phyloP scores from a whole-genome alignment of 2,329 filamentous ascomycete genomes.

The Pleomassaria siparia region DNA sequence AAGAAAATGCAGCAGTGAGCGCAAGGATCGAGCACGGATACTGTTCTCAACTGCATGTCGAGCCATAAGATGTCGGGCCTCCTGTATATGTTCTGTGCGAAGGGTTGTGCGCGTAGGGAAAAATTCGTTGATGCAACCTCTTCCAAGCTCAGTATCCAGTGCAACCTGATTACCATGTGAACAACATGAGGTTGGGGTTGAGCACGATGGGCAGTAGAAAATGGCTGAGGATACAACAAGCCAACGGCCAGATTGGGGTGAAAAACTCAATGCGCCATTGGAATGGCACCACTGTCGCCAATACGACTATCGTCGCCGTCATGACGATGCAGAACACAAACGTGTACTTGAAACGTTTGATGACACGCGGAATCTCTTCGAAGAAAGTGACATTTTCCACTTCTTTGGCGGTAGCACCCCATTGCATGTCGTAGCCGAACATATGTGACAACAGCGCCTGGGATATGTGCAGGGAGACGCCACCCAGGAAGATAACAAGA shows the following conservation, averaged over 20 bases:
- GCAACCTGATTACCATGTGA: slow-evolving; percentile 64
- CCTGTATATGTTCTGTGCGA: too few relatives aligned
- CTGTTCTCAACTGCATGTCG: too few relatives aligned
- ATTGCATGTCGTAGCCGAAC: slow-evolving; percentile 83
- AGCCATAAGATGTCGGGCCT: too few relatives aligned
- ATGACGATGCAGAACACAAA: slow-evolving; percentile 67
- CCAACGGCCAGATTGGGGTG: slow-evolving; percentile 74
- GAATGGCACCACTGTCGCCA: slow-evolving; percentile 67
- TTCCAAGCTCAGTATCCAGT: not conserved
- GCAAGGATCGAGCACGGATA: too few relatives aligned
- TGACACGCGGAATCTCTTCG: slow-evolving; percentile 76
- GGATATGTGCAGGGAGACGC: slow-evolving; percentile 76
- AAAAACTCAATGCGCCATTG: slow-evolving; percentile 51
- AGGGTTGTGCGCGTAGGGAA: too few relatives aligned
- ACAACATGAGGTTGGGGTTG: slow-evolving; percentile 79
- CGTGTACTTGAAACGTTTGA: slow-evolving; percentile 70
- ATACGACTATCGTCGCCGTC: slow-evolving; percentile 62
- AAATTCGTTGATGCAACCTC: not conserved
- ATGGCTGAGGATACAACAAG: slow-evolving; percentile 67
- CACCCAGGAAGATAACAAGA: slow-evolving; percentile 80
- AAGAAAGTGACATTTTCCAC: slow-evolving; percentile 81
- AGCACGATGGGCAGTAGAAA: slow-evolving; percentile 71
- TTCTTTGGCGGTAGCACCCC: slow-evolving; percentile 85
- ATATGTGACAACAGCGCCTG: slow-evolving; percentile 80
- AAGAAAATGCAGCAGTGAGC: too few relatives aligned